Evolutionary conservation across 1,284 basidiomycete genomes (phyloP).

Genomic region (Austroboletus olivaceoglutinosus): DNA sequence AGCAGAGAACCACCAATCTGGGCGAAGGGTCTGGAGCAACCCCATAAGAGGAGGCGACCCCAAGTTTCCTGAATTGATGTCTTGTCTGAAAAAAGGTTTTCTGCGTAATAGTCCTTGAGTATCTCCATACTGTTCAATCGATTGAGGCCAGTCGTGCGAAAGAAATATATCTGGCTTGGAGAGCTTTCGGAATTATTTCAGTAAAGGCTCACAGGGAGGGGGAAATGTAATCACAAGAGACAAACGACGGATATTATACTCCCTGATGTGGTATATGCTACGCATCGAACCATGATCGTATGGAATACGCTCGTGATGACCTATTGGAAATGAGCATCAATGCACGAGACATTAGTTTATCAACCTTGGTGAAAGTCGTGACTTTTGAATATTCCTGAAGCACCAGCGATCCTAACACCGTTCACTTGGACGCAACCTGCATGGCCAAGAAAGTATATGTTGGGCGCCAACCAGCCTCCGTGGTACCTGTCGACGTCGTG

Average conservation of each 20-base stretch:
- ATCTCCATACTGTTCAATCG: conserved; percentile 84
- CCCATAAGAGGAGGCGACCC: conserved; percentile 90
- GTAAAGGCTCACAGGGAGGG: background rate
- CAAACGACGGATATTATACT: conserved; percentile 80
- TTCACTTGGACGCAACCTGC: conserved; percentile 89
- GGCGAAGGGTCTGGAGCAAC: conserved; percentile 72
- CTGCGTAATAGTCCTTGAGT: conserved; percentile 61
- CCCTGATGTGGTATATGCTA: conserved; percentile 89
- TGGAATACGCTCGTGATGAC: conserved; percentile 71
- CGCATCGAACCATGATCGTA: conserved; percentile 70
- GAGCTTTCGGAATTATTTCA: conserved; percentile 42
- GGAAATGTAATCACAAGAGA: conserved; percentile 59
- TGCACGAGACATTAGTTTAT: conserved; percentile 13
- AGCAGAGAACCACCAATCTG: conserved; percentile 94
- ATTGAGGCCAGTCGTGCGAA: conserved; percentile 96
- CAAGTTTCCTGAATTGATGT: conserved; percentile 69
- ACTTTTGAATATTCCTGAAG: conserved; percentile 90
- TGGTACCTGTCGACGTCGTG: conserved; percentile 61
- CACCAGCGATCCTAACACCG: conserved; percentile 83
- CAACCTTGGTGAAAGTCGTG: conserved; percentile 77
- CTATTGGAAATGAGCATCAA: conserved; percentile 37
- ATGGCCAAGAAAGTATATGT: conserved; percentile 95
- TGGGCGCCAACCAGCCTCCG: conserved; percentile 94
- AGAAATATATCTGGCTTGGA: conserved; percentile 74
- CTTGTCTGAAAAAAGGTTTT: conserved; percentile 82